Base-by-base conservation (phyloP, 805 yeast genomes). In the Kuraishia piskuri region DNA sequence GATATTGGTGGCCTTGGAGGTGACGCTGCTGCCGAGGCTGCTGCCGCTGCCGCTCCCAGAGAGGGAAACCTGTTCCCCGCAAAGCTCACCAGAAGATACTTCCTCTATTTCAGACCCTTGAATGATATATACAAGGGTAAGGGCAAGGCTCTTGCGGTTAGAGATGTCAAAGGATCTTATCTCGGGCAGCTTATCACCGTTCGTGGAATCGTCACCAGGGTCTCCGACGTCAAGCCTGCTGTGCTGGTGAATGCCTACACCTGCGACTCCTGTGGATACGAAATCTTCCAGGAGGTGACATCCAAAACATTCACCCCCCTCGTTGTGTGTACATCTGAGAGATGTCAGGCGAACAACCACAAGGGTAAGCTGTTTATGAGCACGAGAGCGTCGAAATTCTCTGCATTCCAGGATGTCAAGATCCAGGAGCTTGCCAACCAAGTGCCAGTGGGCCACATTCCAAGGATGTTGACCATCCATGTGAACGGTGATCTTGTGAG, bases 371-470 rank as follows among this genome's bases (percentile, higher is more conserved):
- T 94, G 52, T 90, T 87, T 68, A 88, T 91, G 82, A 82, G 92
- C 48, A 90, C 98, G 12, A 80, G 99, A 62, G 99, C 99, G 2
- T 90, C 97, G 31, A 94, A 94, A 70, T 94, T 95, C 64, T 78
- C 86, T 53, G 88, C 96, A 6, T 94, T 91, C 77, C 99, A 94
- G 72, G 99, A 94, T 63, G 94, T 91, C 53, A 86, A 89, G 63
- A 78, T 94, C 57, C 99, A 94, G 73, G 99, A 94, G 70, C 74
- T 92, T 66, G 88, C 98, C 3, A 85, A 86, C 59, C 99, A 94
- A 71, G 99, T 94, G 19, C 99, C 99, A 0, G 92, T 91, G 25
- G 99, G 99, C 52, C 97, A 92, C 68, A 94, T 94, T 58, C 99
- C 99, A 50, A 80, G 99, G 63, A 73, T 90, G 26, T 74, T 94